These are phyloP conservation scores for Rhizopogon sp. DNA, from an alignment of 768 basidiomycete species.

Conservation along the genomic window DNA sequence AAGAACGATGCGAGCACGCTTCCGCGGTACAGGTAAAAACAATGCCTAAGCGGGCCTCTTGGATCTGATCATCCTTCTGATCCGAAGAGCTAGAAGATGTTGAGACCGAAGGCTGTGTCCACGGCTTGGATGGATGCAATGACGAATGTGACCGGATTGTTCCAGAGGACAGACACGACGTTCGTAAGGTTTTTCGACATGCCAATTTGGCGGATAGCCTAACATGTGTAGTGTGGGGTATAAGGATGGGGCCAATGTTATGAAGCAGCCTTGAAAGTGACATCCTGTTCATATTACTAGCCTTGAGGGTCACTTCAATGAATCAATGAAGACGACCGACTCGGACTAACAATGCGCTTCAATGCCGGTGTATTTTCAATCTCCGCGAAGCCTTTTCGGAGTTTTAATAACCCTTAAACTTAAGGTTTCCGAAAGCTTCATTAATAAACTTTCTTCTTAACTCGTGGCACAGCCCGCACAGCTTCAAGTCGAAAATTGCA, in stretches of 20 bases:
- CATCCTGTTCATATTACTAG: not conserved
- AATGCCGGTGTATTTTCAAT: too few relatives aligned
- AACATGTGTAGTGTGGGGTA: not conserved
- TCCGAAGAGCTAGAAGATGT: conserved; percentile 1
- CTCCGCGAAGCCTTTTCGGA: too few relatives aligned
- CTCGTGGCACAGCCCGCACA: too few relatives aligned
- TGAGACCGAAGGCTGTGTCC: not conserved
- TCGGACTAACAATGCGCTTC: too few relatives aligned
- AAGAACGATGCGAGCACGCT: conserved; percentile 72
- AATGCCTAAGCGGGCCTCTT: conserved; percentile 62
- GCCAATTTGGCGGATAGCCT: not conserved
- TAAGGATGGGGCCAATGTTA: not conserved
- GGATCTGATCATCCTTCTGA: conserved; percentile 23
- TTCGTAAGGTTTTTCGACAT: not conserved
- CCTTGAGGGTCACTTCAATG: too few relatives aligned
- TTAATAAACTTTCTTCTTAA: too few relatives aligned
- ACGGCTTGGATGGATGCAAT: not conserved
- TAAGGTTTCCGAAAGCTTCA: too few relatives aligned
- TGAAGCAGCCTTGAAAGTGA: not conserved
- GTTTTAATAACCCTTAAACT: too few relatives aligned
- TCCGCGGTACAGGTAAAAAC: conserved; percentile 85
- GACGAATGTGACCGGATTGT: conserved; percentile 17
- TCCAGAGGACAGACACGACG: conserved; percentile 21
- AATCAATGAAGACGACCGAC: too few relatives aligned
- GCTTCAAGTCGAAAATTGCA: too few relatives aligned